phyloP scores from a whole-genome alignment of 164 flowering plant genomes.

The Warburgia ugandensis region DNA sequence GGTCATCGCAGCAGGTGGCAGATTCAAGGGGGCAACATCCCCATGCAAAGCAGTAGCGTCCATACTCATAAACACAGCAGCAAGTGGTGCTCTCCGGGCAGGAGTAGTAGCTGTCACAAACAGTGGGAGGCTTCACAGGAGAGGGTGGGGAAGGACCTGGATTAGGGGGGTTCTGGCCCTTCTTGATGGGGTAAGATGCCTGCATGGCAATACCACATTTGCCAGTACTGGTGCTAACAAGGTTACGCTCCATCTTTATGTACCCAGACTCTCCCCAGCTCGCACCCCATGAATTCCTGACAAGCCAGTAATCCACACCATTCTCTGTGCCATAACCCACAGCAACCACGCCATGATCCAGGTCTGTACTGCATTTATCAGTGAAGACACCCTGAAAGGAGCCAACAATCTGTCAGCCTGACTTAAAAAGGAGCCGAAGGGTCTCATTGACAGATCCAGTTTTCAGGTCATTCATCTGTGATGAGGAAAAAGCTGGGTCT shows the following conservation, averaged over 20 bases:
- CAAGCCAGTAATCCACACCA: slow-evolving; percentile 83
- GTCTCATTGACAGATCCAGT: too few relatives aligned
- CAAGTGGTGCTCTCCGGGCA: slow-evolving; percentile 69
- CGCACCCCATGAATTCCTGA: slow-evolving; percentile 86
- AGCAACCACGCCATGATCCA: slow-evolving; percentile 88
- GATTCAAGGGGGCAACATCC: slow-evolving; percentile 93
- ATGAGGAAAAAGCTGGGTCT: too few relatives aligned
- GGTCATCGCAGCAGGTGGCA: slow-evolving; percentile 89
- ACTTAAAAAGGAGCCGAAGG: too few relatives aligned
- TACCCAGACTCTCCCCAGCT: slow-evolving; percentile 88
- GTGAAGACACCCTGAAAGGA: slow-evolving; percentile 66
- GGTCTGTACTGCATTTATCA: slow-evolving; percentile 63
- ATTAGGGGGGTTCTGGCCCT: slow-evolving; percentile 77
- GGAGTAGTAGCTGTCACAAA: slow-evolving; percentile 52
- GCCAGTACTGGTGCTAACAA: slow-evolving; percentile 32
- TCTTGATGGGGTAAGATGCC: slow-evolving; percentile 80
- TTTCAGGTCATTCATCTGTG: too few relatives aligned
- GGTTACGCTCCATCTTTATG: slow-evolving; percentile 64
- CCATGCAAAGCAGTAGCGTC: slow-evolving; percentile 58
- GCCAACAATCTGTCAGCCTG: not conserved
- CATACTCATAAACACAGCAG: slow-evolving; percentile 58
- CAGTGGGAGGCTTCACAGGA: slow-evolving; percentile 50
- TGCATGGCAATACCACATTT: slow-evolving; percentile 82
- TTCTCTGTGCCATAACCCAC: slow-evolving; percentile 88
- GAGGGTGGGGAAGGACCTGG: slow-evolving; percentile 90